Percentiles rank a stretch among this genome's conserved stretches.
phyloP scores from a whole-genome alignment of 108 stramenopile species.

The Mayamaea pseudoterrestris region DNA sequence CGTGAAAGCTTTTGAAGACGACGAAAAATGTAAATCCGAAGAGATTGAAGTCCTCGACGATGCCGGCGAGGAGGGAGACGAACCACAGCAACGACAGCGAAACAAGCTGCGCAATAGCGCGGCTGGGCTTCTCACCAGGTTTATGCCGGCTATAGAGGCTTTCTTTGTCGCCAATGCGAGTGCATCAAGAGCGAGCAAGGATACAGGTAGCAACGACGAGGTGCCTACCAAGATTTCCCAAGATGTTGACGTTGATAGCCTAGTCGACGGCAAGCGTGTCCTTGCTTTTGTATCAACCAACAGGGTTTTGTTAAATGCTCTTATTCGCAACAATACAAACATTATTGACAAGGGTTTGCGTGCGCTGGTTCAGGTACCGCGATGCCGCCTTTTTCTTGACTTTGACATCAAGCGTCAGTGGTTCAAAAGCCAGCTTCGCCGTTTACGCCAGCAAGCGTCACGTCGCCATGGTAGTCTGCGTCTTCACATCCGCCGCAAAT shows the following conservation, averaged over 20 bases:
- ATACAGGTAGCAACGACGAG: no score
- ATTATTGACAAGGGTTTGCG: conserved; percentile 81
- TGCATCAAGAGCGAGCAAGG: conserved; percentile 16
- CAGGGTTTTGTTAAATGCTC: conserved; percentile 83
- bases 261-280: conserved; percentile 48
- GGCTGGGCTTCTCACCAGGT: conserved; percentile 77
- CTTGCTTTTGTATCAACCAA: conserved; percentile 78
- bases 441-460: conserved; percentile 72
- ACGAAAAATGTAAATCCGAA: conserved; percentile 25
- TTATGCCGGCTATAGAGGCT: conserved; percentile 89
- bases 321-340: conserved; percentile 73
- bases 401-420: conserved; percentile 92
- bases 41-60: conserved; percentile 20
- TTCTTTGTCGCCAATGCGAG: conserved; percentile 89
- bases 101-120: conserved; percentile 81
- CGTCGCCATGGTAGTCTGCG: conserved; percentile 68
- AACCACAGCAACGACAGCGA: conserved; percentile 13
- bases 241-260: conserved; percentile 7
- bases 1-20: conserved; percentile 52
- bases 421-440: conserved; percentile 79
- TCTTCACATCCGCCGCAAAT: conserved; percentile 68
- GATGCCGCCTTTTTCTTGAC: conserved; percentile 73
- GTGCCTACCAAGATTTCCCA: conserved; percentile 9
- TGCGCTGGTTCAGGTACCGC: conserved; percentile 74
- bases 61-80: conserved; percentile 18